Base-by-base conservation (phyloP, 23 red algal genomes). In the Gracilaria vermiculophylla region DNA sequence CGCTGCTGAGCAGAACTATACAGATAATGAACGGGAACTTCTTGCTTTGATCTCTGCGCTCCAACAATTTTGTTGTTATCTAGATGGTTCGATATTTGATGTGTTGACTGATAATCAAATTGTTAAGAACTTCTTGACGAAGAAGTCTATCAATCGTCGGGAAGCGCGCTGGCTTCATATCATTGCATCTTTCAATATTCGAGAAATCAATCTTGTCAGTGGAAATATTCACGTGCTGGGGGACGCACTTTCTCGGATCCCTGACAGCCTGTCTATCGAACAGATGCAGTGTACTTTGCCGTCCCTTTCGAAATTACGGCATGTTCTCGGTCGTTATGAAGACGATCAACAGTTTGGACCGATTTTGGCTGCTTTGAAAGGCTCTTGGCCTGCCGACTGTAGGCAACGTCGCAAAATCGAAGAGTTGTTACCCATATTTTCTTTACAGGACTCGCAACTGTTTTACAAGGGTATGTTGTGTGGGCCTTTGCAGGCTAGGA, bases 71-170 rank as follows among this genome's bases (percentile, higher is more conserved):
- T 24, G 77, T 54, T 58, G 47, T 35, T 60, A 81, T 36, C 56
- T 81, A 60, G 77, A 81, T 24, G 77, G 77, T 14, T 15, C 56
- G 0, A 27, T 29, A 67, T 85, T 69, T 69, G 80, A 85, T 39
- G 6, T 85, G 19, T 49, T 85, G 17, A 85, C 80, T 8, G 80
- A 85, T 20, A 85, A 85, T 28, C 12, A 85, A 23, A 60, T 69
- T 19, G 20, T 85, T 36, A 33, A 85, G 19, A 5, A 71, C 42
- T 85, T 85, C 13, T 45, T 85, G 25, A 69, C 56, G 23, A 85
- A 69, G 60, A 24, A 19, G 7, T 33, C 6, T 21, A 28, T 69
- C 36, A 85, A 32, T 0, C 13, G 80, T 6, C 13, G 0, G 28
- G 64, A 85, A 62, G 61, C 80, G 16, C 36, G 43, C 12, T 85